Evolutionary conservation across 495 filamentous ascomycete species (phyloP).

Genomic region (Lasiosphaeria miniovina): DNA sequence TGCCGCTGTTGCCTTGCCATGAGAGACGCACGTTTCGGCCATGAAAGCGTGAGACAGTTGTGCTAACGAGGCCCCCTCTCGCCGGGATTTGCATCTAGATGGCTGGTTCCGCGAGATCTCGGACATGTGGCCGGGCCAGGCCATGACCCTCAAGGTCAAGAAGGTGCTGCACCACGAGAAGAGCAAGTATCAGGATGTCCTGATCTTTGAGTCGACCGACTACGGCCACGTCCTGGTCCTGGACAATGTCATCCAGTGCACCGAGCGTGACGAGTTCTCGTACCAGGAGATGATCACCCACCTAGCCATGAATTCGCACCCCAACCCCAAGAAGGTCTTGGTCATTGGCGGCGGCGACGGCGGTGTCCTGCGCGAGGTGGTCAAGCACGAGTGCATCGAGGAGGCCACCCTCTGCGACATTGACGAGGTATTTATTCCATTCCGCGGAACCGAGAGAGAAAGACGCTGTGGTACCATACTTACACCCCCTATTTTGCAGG

Average conservation of each 20-base stretch:
- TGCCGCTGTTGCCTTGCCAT: not conserved
- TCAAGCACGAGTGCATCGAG: constrained; percentile 94
- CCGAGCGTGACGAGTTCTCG: constrained; percentile 97
- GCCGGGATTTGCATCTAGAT: constrained; percentile 54
- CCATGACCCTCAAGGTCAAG: constrained; percentile 97
- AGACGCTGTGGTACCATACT: constrained; percentile 1
- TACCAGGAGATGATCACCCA: constrained; percentile 99
- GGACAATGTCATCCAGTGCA: constrained; percentile 98
- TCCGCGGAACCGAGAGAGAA: constrained; percentile 6
- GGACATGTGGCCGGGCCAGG: constrained; percentile 96
- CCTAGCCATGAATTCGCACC: constrained; percentile 97
- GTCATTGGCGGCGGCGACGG: constrained; percentile 98
- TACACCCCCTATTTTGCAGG: constrained; percentile 42
- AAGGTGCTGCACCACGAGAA: constrained; percentile 98
- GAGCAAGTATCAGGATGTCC: constrained; percentile 96
- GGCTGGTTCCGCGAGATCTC: constrained; percentile 99
- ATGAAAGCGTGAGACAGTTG: not conserved
- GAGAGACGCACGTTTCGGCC: not conserved
- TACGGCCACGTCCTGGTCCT: constrained; percentile 96
- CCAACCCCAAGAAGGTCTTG: constrained; percentile 93
- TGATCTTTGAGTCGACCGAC: constrained; percentile 96
- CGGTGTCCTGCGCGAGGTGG: constrained; percentile 93
- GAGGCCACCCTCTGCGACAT: constrained; percentile 97
- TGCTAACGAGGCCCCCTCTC: not conserved
- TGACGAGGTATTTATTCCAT: constrained; percentile 67